Evolutionary conservation across 768 basidiomycete species (phyloP), one percentile per base, ranked within the genome.

Genomic region (Galerina marginata): DNA sequence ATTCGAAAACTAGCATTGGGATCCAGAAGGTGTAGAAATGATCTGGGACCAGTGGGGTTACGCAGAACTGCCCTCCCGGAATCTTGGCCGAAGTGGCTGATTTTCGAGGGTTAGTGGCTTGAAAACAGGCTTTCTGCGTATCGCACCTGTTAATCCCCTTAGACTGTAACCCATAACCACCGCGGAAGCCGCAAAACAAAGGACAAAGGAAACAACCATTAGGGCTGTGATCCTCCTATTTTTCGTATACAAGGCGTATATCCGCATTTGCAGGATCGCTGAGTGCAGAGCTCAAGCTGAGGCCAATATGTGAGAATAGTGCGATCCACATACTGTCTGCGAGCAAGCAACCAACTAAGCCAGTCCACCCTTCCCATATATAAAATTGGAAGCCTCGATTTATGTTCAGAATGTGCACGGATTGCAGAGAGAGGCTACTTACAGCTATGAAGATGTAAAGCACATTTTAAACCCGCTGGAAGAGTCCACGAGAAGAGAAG

Each of bases 21-120:
- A 51, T 51, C 50, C 50, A 51, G 37, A 38, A 51, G 4, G 50
- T 20, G 20, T 38, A 51, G 37, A 51, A 51, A 39, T 51, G 50
- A 39, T 36, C 36, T 23, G 23, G 37, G 2, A 38, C 6, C 2
- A 23, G 10, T 7, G 39, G 39, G 6, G 16, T 10, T 20, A 9
- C 37, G 15, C 50, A 51, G 39, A 11, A 38, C n/a, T 20, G 37
- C 6, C 50, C 50, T 3, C 16, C 37, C 4, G 50, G 50, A 38
- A 51, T 4, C 1, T 51, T 38, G 4, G 39, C 9, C 39, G 37
- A 12, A 9, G 39, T 12, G 10, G 50, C 50, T 51, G 37, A 20
- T 12, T 11, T 9, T 33, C 12, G 12, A n/a, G 4, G 29, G 12
- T 49, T 33, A 14, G 25, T 46, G 26, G 2, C 29, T 36, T n/a